These are phyloP conservation scores for Mucor saturninus DNA, from an alignment of 371 early-diverging fungal species.

Conservation along the genomic window DNA sequence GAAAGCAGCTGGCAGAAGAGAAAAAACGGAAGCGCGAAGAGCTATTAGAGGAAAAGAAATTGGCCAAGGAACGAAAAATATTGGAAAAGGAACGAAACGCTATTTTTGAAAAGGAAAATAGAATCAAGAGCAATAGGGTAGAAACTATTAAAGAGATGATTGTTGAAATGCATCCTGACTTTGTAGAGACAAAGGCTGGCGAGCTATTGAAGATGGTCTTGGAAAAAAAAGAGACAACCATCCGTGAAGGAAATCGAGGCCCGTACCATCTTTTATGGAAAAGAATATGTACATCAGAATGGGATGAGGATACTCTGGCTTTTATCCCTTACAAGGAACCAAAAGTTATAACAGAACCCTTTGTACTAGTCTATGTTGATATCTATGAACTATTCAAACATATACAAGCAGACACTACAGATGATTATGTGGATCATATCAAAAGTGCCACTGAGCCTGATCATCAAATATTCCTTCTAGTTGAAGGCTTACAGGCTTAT, in stretches of 20 bases:
- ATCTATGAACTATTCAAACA: constrained; percentile 38
- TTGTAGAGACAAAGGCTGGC: constrained; percentile 35
- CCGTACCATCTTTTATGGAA: constrained; percentile 46
- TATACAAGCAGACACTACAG: constrained; percentile 27
- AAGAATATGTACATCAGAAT: constrained; percentile 55
- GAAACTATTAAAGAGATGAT: constrained; percentile 62
- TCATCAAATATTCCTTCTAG: constrained; percentile 46
- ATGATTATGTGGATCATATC: constrained; percentile 27
- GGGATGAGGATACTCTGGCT: constrained; percentile 37
- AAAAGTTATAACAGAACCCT: constrained; percentile 45
- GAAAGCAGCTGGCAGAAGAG: constrained; percentile 26
- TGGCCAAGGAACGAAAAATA: constrained; percentile 28
- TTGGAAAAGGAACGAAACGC: constrained; percentile 48
- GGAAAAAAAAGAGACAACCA: constrained; percentile 33
- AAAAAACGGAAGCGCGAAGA: constrained; percentile 14
- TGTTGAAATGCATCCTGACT: constrained; percentile 47
- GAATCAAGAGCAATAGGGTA: constrained; percentile 37
- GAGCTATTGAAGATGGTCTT: constrained; percentile 37
- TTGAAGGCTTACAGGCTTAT: constrained; percentile 62
- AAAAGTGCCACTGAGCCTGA: constrained; percentile 11
- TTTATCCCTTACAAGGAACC: constrained; percentile 51
- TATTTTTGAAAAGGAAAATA: constrained; percentile 47
- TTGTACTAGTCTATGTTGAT: constrained; percentile 49
- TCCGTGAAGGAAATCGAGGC: background rate
- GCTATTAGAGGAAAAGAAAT: constrained; percentile 30